Percentiles rank a stretch among this genome's conserved stretches.
Evolutionary conservation across 768 basidiomycete species (phyloP).

Genomic region (Lactifluus echinatus): DNA sequence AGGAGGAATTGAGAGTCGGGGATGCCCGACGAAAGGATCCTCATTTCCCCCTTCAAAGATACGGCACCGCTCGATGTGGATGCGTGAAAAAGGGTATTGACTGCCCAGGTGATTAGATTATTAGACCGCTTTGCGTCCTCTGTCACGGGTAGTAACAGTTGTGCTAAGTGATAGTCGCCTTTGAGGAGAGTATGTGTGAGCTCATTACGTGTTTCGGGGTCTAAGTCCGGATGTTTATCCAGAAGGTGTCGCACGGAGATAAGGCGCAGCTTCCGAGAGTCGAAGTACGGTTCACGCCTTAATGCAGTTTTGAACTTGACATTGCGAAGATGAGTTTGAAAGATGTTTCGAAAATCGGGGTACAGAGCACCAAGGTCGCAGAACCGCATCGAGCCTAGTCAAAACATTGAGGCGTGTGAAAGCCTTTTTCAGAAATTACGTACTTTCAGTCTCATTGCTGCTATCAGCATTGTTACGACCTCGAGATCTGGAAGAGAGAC

Average conservation of each 20-base stretch:
- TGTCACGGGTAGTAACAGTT: neutral
- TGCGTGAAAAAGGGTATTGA: neutral
- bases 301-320: neutral
- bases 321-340: too few species aligned
- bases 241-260: neutral
- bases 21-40: neutral
- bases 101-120: neutral
- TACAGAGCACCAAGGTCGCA: neutral
- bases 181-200: neutral
- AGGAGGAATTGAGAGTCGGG: slow-evolving; percentile 11
- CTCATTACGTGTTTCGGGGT: neutral
- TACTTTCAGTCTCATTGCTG: neutral
- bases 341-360: neutral
- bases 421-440: neutral
- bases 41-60: slow-evolving; percentile 1
- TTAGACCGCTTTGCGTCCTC: neutral
- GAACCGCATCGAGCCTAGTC: neutral
- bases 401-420: neutral
- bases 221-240: neutral
- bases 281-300: neutral
- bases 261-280: neutral
- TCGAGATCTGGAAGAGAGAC: neutral
- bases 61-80: neutral
- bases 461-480: too few species aligned
- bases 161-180: neutral